Evolutionary conservation across 176 grass and related monocot genomes (phyloP), one percentile per base, ranked within the genome.

Genomic region (Zoysia japonica): DNA sequence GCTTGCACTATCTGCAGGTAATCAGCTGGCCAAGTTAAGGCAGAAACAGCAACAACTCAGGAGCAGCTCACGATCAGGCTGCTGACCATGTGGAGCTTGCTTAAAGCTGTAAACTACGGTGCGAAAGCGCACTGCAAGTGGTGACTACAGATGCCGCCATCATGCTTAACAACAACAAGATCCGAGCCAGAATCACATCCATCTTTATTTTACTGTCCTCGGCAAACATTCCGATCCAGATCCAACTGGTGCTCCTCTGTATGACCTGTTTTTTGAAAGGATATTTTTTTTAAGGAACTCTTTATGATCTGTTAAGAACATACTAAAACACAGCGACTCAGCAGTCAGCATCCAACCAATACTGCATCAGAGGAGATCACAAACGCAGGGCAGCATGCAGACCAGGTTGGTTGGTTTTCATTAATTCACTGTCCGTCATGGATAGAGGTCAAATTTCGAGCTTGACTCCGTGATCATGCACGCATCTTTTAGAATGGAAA

Each of bases 51-150:
- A 70, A 75, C 49, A 85, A 76, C 87, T 89, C 82, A 89, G 65
- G 65, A 81, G 82, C 87, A 89, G 87, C 82, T 89, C 77, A 85
- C 57, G 57, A 71, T 65, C 66, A 59, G 49, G 71, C 1, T 81
- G 49, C 82, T 85, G 71, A 85, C 81, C 87, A 89, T 85, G 87
- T 89, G 87, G 87, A 85, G 87, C 55, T 75, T 81, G 82, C 87
- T 89, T 89, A 76, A 88, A 89, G 77, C 87, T 71, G 56, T 85
- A 66, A 74, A 46, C 71, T 66, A 76, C 16, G 46, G 71, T 39
- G 54, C 65, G 76, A 81, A 57, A 89, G 82, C 39, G 71, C 20
- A 1, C 51, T 68, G 80, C 87, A 66, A 65, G 59, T 71, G 65
- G 77, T 66, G 72, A 67, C 57, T 45, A 77, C 59, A 66, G 70